These are phyloP conservation scores for Friedmanniomyces endolithicus DNA, from an alignment of 495 filamentous ascomycete genomes.

Conservation along the genomic window DNA sequence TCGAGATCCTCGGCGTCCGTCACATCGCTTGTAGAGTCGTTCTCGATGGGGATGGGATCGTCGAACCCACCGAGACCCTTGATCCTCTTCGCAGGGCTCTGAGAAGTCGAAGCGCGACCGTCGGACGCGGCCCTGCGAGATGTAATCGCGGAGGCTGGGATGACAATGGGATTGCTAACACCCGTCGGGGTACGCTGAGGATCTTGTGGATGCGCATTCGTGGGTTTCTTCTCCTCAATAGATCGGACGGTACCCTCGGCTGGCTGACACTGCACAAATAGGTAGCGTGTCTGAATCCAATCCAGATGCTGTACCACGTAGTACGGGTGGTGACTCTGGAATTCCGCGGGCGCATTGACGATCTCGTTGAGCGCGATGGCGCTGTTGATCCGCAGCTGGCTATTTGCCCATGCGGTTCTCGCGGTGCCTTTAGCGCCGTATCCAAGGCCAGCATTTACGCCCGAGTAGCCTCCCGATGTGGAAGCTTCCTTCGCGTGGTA, in stretches of 20 bases:
- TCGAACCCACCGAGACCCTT: constrained; percentile 22
- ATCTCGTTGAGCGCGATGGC: constrained; percentile 82
- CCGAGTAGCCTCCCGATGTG: constrained; percentile 47
- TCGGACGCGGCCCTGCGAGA: constrained; percentile 25
- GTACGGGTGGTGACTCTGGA: constrained; percentile 41
- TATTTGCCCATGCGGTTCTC: constrained; percentile 49
- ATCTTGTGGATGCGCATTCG: constrained; percentile 44
- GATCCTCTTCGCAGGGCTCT: constrained; percentile 22
- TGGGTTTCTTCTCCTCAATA: constrained; percentile 23
- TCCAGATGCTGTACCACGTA: constrained; percentile 66
- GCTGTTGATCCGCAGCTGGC: constrained; percentile 41
- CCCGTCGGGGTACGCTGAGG: constrained; percentile 36
- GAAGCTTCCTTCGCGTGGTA: constrained; percentile 55
- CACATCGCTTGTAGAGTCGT: constrained; percentile 20
- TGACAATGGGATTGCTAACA: constrained; percentile 24
- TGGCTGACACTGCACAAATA: constrained; percentile 49
- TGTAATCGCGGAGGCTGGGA: constrained; percentile 28
- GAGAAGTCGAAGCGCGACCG: neutral
- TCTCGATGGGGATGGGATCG: constrained; percentile 20
- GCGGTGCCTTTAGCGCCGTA: neutral
- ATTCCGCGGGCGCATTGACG: constrained; percentile 59
- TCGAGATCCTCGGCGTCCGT: constrained; percentile 43
- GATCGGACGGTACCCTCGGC: neutral
- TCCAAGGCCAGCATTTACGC: neutral
- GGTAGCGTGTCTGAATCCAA: constrained; percentile 86